Conservation (phyloP, 768 basidiomycete genomes). For the Coprinopsis marcescibilis region DNA sequence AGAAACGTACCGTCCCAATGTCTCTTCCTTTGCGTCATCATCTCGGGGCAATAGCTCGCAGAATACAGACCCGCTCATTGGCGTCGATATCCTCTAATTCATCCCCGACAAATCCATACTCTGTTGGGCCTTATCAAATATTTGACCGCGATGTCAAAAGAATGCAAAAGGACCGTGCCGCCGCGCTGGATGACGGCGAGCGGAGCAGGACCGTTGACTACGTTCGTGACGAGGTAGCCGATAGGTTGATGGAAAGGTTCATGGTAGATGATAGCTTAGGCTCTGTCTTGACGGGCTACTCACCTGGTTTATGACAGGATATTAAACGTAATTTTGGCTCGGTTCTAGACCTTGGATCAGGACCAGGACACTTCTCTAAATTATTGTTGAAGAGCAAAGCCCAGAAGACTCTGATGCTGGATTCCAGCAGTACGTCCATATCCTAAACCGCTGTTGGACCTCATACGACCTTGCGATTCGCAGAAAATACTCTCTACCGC, state of each 20-base stretch:
- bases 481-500: conserved; percentile 66
- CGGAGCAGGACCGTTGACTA: conserved; percentile 84
- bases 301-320: conserved; percentile 50
- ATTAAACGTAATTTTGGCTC: conserved; percentile 78
- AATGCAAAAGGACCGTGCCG: conserved; percentile 74
- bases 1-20: conserved; percentile 3
- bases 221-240: conserved; percentile 84
- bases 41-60: conserved; percentile 11
- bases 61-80: conserved; percentile 31
- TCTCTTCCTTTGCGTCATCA: conserved; percentile 9
- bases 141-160: conserved; percentile 82
- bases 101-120: conserved; percentile 34
- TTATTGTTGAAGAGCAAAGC: conserved; percentile 65
- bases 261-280: conserved; percentile 41
- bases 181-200: conserved; percentile 45
- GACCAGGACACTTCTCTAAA: conserved; percentile 88
- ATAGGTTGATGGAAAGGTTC: conserved; percentile 85
- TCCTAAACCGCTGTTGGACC: not conserved
- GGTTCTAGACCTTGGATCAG: conserved; percentile 84
- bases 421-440: conserved; percentile 65
- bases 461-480: not conserved
- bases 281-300: not conserved
- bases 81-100: conserved; percentile 44
- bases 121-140: conserved; percentile 67
- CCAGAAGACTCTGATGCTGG: conserved; percentile 76